Conservation (phyloP, 441 rosid genomes). For the Adansonia gregorii region DNA sequence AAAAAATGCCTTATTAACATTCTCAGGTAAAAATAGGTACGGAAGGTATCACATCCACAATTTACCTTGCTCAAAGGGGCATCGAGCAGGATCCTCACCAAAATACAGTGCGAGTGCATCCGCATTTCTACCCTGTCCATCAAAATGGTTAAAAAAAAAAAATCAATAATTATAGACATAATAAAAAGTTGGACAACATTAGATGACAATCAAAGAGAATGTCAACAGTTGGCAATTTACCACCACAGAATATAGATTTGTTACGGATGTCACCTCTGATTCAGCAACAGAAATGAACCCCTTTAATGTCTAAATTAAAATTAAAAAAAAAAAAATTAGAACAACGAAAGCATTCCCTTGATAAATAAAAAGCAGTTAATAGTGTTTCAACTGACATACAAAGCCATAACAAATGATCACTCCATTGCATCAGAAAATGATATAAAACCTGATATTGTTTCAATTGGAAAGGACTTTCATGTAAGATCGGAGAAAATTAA, state of each 20-base stretch:
- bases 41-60: constrained; percentile 15
- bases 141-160: background rate
- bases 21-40: background rate
- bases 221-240: constrained; percentile 48
- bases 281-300: constrained; percentile 73
- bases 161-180: constrained; percentile 30
- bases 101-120: constrained; percentile 94
- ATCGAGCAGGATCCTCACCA: constrained; percentile 94
- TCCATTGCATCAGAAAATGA: background rate
- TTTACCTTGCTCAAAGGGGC: constrained; percentile 97
- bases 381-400: background rate
- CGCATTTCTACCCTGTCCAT: constrained; percentile 90
- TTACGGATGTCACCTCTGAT: constrained; percentile 74
- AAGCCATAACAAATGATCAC: background rate
- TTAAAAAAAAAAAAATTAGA: constrained; percentile 2
- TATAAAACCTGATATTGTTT: background rate
- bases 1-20: background rate
- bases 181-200: background rate
- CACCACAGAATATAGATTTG: constrained; percentile 80
- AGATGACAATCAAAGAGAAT: background rate
- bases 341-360: constrained; percentile 6
- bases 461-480: constrained; percentile 3
- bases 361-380: background rate
- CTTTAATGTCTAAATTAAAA: constrained; percentile 62
- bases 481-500: background rate